phyloP scores from a whole-genome alignment of 2,329 filamentous ascomycete genomes.

The Lachnellula subtilissima region DNA sequence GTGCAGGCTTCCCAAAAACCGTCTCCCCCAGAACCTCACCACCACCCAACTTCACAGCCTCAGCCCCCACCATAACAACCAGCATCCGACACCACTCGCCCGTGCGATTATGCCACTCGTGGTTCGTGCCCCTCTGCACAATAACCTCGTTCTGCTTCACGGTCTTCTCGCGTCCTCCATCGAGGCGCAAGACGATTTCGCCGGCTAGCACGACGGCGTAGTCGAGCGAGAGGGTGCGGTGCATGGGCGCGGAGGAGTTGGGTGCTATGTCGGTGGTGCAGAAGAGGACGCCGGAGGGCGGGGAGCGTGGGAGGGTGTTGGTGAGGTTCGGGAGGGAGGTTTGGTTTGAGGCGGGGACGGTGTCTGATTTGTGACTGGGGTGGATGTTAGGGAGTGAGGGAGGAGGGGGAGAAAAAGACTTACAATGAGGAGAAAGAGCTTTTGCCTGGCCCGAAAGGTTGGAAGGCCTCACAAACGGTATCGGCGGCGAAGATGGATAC shows the following conservation, averaged over 20 bases:
- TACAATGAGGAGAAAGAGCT: conserved; percentile 30
- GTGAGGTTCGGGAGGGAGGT: background rate
- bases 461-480: conserved; percentile 22
- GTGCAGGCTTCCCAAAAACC: conserved; percentile 1
- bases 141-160: conserved; percentile 37
- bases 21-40: conserved; percentile 35
- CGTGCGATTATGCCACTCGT: conserved; percentile 40
- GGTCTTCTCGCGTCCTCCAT: conserved; percentile 37
- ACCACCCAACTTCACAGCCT: conserved; percentile 36
- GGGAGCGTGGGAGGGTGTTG: conserved; percentile 30
- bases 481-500: conserved; percentile 33
- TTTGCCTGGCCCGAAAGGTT: conserved; percentile 32
- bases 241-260: conserved; percentile 32
- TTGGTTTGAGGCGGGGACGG: conserved; percentile 32
- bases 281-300: conserved; percentile 34
- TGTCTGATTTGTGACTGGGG: conserved; percentile 20
- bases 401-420: no score
- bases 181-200: conserved; percentile 36
- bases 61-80: conserved; percentile 37
- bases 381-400: no score
- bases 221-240: conserved; percentile 39
- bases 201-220: conserved; percentile 38
- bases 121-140: conserved; percentile 40
- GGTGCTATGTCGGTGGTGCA: conserved; percentile 19
- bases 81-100: conserved; percentile 35